A percentile compares a stretch with the other conserved stretches of the same genome.
phyloP scores from a whole-genome alignment of 2,329 filamentous ascomycete genomes.

The Arthrobotrys pseudoclavata region DNA sequence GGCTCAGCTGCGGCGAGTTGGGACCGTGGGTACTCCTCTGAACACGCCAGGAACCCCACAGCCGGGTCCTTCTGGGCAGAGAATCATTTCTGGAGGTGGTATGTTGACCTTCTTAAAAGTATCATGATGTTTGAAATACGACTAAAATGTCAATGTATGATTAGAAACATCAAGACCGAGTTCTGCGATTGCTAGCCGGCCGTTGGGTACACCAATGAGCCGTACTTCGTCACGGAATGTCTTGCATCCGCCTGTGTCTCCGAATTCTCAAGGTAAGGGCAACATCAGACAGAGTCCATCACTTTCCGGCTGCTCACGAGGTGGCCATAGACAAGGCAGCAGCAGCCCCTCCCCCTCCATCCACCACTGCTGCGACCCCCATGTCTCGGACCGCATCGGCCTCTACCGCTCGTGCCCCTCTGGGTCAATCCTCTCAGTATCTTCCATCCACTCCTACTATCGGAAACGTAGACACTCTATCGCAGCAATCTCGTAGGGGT shows the following conservation, averaged over 20 bases:
- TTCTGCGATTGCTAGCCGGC: slow-evolving; percentile 50
- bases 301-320: slow-evolving; percentile 18
- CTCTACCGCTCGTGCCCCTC: slow-evolving; percentile 55
- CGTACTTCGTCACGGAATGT: slow-evolving; percentile 57
- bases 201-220: slow-evolving; percentile 54
- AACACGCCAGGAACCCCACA: slow-evolving; percentile 52
- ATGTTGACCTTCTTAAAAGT: slow-evolving; percentile 15
- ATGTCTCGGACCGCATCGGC: slow-evolving; percentile 54
- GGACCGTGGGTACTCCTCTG: slow-evolving; percentile 58
- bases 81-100: slow-evolving; percentile 45
- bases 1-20: slow-evolving; percentile 83
- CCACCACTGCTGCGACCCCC: slow-evolving; percentile 28
- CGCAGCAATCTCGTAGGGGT: slow-evolving; percentile 51
- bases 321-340: slow-evolving; percentile 42
- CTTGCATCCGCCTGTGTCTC: slow-evolving; percentile 43
- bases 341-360: slow-evolving; percentile 16
- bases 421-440: slow-evolving; percentile 59
- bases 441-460: slow-evolving; percentile 60
- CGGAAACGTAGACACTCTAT: slow-evolving; percentile 42
- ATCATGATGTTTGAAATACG: neutral
- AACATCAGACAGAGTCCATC: slow-evolving; percentile 7
- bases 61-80: slow-evolving; percentile 41
- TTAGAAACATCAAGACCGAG: slow-evolving; percentile 46
- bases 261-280: slow-evolving; percentile 54
- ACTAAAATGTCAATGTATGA: neutral